Base-by-base conservation (phyloP, 129 eudicot species). In the Artemisia argyi region DNA sequence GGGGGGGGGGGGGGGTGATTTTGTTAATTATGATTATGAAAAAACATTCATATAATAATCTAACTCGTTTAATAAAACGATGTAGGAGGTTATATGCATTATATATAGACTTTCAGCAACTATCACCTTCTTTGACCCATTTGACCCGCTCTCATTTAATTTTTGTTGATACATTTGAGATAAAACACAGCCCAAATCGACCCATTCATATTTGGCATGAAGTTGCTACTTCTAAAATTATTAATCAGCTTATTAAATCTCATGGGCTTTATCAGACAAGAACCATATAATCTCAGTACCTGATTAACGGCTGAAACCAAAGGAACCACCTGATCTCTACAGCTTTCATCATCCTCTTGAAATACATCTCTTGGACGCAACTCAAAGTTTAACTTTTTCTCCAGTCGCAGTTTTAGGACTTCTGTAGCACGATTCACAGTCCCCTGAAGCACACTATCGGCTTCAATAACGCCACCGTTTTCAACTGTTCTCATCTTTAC, bases 371-470 rank as follows among this genome's bases (percentile, higher is more conserved):
- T 24, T 24, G 56, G 52, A 71, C 61, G 79, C 76, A 61, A 59
- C 44, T 65, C 74, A 2, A 48, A n/a, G 12, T 61, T 52, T 18
- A 71, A 80, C 61, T 76, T 73, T 52, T 71, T 76, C 68, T 57
- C 76, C 46, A 73, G 60, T 20, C 73, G 80, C 54, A 78, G 84
- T 50, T 20, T 52, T 62, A 89, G 82, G 58, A 82, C 48, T 62
- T 69, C 68, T 60, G 72, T 77, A 48, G 87, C 96, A 46, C 66
- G 78, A 65, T 65, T 69, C 73, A 83, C 73, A 42, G 76, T 87
- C 47, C 60, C 81, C 78, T 66, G 72, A 56, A 84, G 80, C 62
- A 77, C 65, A 39, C 46, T 39, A 39, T 39, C 46, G 62, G 51
- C 72, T 74, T 51, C 96, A 74, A 73, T 61, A 68, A 83, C 32